phyloP scores from a whole-genome alignment of 805 yeast genomes.

The Cyberlindnera euphorbiiphila region DNA sequence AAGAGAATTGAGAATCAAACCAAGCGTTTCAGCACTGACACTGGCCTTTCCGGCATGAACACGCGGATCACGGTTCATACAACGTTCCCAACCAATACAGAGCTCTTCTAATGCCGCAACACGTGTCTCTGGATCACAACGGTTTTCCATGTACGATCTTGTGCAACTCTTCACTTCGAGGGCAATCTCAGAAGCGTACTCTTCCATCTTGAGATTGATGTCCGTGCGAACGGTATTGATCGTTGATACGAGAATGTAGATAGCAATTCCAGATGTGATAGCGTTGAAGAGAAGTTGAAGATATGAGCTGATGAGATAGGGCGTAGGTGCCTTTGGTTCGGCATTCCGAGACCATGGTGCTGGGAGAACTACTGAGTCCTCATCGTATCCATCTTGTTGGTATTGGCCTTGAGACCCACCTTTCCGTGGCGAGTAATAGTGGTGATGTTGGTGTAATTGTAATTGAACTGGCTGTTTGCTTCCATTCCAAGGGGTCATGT shows the following conservation, averaged over 20 bases:
- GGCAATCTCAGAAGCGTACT: slow-evolving; percentile 40
- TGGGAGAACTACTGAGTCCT: slow-evolving; percentile 37
- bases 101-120: slow-evolving; percentile 55
- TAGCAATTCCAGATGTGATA: slow-evolving; percentile 40
- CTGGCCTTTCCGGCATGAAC: slow-evolving; percentile 46
- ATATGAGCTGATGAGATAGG: slow-evolving; percentile 59
- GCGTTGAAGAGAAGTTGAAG: slow-evolving; percentile 53
- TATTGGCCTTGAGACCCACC: neutral
- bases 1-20: slow-evolving; percentile 56
- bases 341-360: slow-evolving; percentile 55
- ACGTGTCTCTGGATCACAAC: slow-evolving; percentile 51
- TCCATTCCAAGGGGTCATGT: slow-evolving; percentile 17
- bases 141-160: slow-evolving; percentile 47
- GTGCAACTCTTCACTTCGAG: slow-evolving; percentile 54
- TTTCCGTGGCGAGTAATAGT: slow-evolving; percentile 22
- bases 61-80: slow-evolving; percentile 55
- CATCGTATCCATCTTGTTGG: slow-evolving; percentile 1
- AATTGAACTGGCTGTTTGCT: slow-evolving; percentile 23
- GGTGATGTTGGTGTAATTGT: slow-evolving; percentile 45
- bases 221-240: slow-evolving; percentile 51
- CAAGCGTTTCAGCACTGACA: slow-evolving; percentile 59
- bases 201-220: slow-evolving; percentile 46
- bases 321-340: slow-evolving; percentile 46
- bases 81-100: slow-evolving; percentile 60
- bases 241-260: slow-evolving; percentile 40